Evolutionary conservation across 106 monocot species (phyloP).

Genomic region (Hemerocallis citrina): DNA sequence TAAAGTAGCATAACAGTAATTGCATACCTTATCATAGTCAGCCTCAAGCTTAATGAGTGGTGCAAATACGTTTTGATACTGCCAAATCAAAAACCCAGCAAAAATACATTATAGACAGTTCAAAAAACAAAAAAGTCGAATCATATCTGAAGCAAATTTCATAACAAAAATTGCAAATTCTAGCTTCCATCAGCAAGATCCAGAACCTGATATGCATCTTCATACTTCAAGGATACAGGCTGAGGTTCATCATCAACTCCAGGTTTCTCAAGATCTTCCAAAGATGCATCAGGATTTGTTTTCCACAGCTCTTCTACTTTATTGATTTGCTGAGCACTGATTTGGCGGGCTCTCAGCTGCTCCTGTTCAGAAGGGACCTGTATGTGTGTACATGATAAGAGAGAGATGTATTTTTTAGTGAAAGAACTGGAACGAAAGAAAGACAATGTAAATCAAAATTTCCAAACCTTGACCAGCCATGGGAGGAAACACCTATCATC

Average conservation of each 20-base stretch:
- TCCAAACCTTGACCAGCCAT: conserved; percentile 94
- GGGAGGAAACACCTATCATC: conserved; percentile 96
- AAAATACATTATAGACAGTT: not conserved
- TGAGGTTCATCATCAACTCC: conserved; percentile 99
- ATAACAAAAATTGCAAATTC: not conserved
- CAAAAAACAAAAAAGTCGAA: not conserved
- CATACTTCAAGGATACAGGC: conserved; percentile 86
- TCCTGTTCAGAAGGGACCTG: conserved; percentile 98
- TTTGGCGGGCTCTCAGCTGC: conserved; percentile 90
- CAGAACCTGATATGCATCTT: conserved; percentile 98
- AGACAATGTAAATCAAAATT: conserved; percentile 1
- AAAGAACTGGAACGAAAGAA: not conserved
- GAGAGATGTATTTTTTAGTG: not conserved
- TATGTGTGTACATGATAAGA: no score
- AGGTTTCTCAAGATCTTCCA: conserved; percentile 99
- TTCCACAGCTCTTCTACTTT: conserved; percentile 99
- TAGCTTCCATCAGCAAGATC: not conserved
- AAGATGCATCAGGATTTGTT: conserved; percentile 89
- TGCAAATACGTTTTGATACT: conserved; percentile 99
- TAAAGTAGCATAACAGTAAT: not conserved
- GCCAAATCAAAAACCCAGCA: conserved; percentile 15
- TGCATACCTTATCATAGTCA: conserved; percentile 95
- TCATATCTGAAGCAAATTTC: not conserved
- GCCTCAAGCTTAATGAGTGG: conserved; percentile 99
- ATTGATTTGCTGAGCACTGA: conserved; percentile 98